Conservation (phyloP, 1,284 basidiomycete genomes). For the Golubevia pallescens region DNA sequence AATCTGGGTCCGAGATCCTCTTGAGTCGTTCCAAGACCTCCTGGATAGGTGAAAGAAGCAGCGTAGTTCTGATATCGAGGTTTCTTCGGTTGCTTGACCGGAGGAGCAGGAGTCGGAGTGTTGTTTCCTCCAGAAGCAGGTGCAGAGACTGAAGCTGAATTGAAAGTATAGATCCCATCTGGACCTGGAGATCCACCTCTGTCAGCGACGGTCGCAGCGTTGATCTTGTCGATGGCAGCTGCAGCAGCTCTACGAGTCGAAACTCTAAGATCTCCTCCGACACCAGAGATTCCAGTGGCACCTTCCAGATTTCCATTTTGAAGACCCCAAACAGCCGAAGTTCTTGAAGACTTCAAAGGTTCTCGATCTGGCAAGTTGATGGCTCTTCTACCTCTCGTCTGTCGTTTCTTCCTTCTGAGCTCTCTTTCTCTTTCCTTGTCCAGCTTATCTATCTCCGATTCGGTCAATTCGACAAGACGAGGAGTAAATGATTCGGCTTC, state of each 20-base stretch:
- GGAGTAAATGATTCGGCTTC: conserved; percentile 75
- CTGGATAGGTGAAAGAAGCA: conserved; percentile 49
- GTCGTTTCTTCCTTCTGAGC: conserved; percentile 79
- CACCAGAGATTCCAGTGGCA: not conserved
- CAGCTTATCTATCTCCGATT: conserved; percentile 81
- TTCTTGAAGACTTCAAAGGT: conserved; percentile 83
- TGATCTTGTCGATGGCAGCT: conserved; percentile 17
- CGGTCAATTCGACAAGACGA: conserved; percentile 82
- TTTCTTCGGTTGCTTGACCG: conserved; percentile 19
- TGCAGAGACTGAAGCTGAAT: not conserved
- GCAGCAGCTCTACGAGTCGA: conserved; percentile 6
- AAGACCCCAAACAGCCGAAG: conserved; percentile 53
- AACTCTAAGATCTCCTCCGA: conserved; percentile 3
- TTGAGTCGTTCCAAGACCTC: conserved; percentile 42
- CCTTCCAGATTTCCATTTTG: conserved; percentile 38
- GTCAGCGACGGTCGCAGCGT: conserved; percentile 10
- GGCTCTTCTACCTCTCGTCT: conserved; percentile 86
- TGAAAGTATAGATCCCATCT: not conserved
- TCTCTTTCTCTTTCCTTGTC: conserved; percentile 95
- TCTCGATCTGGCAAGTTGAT: conserved; percentile 90
- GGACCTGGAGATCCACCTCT: not conserved
- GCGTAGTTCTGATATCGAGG: conserved; percentile 36
- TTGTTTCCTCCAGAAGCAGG: not conserved
- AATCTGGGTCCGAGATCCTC: conserved; percentile 39
- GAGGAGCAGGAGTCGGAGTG: conserved; percentile 37